Base-by-base conservation (phyloP, 306 rosid genomes). In the Quercus mongolica region DNA sequence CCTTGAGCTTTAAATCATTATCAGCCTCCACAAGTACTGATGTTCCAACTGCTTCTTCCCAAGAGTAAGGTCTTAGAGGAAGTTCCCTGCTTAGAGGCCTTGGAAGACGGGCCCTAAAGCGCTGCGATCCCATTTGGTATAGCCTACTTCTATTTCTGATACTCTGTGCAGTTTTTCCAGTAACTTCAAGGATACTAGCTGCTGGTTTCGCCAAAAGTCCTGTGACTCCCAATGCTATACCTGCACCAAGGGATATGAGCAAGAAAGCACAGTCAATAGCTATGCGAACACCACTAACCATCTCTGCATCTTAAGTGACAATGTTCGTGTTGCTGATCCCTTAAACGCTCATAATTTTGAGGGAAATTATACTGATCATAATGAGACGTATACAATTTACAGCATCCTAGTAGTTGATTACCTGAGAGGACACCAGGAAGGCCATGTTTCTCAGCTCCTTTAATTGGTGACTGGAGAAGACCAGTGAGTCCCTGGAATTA, bases 391-490 rank as follows among this genome's bases (percentile, higher is more conserved):
- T 41, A 44, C 77, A 69, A 30, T 71, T 75, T 72, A 35, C 62
- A 63, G 74, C 68, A 80, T 63, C 76, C 71, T 44, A 65, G 64
- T 72, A 61, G 71, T 56, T 54, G 11, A 18, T 87, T 86, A 92
- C 96, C 98, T 17, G 98, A 95, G 51, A 95, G 81, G 77, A 95
- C 98, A 78, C 99, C 99, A 52, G 98, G 98, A 78, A 92, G 97
- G 80, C 99, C 99, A 88, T 95, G 99, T 78, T 87, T 95, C 90
- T 95, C 99, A 77, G 98, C 99, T 83, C 94, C 99, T 82, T 86
- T 87, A 74, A 95, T 81, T 33, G 98, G 97, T 76, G 91, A 95
- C 82, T 95, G 98, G 83, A 95, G 99, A 83, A 95, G 99, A 79
- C 96, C 98, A 13, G 99, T 94, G 79, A 94, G 94, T 79, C 97